A percentile compares a stretch with the other conserved stretches of the same genome.
phyloP scores from a whole-genome alignment of 2,329 filamentous ascomycete species.

The Cladosporium phlei region DNA sequence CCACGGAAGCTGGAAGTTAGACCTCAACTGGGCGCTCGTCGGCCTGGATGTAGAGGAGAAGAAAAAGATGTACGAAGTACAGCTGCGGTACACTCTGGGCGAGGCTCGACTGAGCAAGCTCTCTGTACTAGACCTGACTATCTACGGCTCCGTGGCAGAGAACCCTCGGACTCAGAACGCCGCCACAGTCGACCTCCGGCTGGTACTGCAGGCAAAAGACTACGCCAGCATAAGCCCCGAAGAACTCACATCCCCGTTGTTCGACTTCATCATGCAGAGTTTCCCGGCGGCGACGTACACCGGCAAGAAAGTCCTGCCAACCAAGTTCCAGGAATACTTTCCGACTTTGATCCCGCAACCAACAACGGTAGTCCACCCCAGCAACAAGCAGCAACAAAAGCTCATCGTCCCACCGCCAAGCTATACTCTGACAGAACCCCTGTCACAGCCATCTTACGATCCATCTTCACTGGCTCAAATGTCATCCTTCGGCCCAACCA shows the following conservation, averaged over 20 bases:
- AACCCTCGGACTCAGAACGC: constrained; percentile 40
- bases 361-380: constrained; percentile 22
- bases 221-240: constrained; percentile 24
- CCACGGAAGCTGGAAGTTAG: constrained; percentile 44
- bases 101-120: constrained; percentile 34
- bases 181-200: constrained; percentile 46
- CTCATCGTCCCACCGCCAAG: constrained; percentile 32
- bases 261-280: constrained; percentile 41
- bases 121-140: constrained; percentile 28
- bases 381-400: constrained; percentile 27
- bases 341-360: constrained; percentile 33
- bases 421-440: constrained; percentile 26
- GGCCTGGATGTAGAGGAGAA: constrained; percentile 45
- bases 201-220: constrained; percentile 34
- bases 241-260: constrained; percentile 35
- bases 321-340: constrained; percentile 38
- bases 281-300: constrained; percentile 31
- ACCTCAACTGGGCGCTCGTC: constrained; percentile 41
- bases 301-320: constrained; percentile 37
- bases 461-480: constrained; percentile 12
- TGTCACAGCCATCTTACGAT: constrained; percentile 33
- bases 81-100: constrained; percentile 37
- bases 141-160: constrained; percentile 42
- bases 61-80: constrained; percentile 41
- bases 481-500: constrained; percentile 32